These are phyloP conservation scores for Oryza rufipogon DNA, from an alignment of 176 grass and related monocot genomes.

Conservation along the genomic window DNA sequence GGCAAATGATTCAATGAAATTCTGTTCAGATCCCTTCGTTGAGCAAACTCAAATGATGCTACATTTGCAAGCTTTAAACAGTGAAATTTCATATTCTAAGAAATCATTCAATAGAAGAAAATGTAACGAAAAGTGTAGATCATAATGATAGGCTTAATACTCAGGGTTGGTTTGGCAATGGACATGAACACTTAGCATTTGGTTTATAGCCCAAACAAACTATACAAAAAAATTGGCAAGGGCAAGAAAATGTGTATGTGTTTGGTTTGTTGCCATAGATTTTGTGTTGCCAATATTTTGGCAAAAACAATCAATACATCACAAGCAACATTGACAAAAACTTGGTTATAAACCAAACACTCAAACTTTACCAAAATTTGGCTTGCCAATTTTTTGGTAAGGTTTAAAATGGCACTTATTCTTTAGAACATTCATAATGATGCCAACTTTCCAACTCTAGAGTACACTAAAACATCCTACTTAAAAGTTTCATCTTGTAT, in stretches of 20 bases:
- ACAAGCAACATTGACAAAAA: no score
- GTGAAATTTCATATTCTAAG: neutral
- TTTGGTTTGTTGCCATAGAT: no score
- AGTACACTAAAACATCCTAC: neutral
- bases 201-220: no score
- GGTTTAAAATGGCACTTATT: no score
- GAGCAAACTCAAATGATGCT: neutral
- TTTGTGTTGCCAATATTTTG: no score
- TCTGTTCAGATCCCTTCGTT: neutral
- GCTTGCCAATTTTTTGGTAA: no score
- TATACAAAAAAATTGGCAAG: no score
- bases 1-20: neutral
- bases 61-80: constrained; percentile 6
- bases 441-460: neutral
- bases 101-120: neutral
- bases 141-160: neutral
- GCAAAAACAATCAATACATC: no score
- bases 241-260: no score
- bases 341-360: no score
- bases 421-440: neutral
- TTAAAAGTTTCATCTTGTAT: neutral
- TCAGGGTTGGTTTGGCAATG: neutral
- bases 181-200: neutral
- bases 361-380: no score
- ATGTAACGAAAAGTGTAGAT: neutral